Evolutionary conservation across 2,329 filamentous ascomycete species (phyloP).

Genomic region (Aspergillus novoparasiticus): DNA sequence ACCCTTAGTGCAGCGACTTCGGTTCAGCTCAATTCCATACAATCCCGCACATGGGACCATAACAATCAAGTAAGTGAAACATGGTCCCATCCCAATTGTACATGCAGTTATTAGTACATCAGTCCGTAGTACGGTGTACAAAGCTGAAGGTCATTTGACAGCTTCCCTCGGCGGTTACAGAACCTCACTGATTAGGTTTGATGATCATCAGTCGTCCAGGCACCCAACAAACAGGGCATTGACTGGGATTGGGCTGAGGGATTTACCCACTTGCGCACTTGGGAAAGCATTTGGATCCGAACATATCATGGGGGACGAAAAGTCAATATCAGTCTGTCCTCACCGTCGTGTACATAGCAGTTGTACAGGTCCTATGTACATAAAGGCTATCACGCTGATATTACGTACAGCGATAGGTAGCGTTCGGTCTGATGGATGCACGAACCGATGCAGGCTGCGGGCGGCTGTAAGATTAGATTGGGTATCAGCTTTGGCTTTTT

Average conservation of each 20-base stretch:
- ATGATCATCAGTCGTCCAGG: neutral
- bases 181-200: neutral
- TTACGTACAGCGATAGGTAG: neutral
- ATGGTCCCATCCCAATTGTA: neutral
- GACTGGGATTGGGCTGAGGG: neutral
- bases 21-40: neutral
- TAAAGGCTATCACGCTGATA: neutral
- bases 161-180: neutral
- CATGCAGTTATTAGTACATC: neutral
- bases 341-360: neutral
- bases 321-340: neutral
- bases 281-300: neutral
- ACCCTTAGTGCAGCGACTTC: neutral
- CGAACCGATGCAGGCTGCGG: neutral
- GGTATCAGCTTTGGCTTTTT: neutral
- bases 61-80: neutral
- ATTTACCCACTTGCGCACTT: neutral
- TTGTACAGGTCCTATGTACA: neutral
- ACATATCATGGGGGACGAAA: neutral
- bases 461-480: neutral
- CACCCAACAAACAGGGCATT: constrained; percentile 1
- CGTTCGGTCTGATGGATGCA: neutral
- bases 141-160: neutral
- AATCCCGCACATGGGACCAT: neutral
- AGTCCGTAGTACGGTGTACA: neutral